Evolutionary conservation across 768 basidiomycete genomes (phyloP).

Genomic region (Ramaria rubella): DNA sequence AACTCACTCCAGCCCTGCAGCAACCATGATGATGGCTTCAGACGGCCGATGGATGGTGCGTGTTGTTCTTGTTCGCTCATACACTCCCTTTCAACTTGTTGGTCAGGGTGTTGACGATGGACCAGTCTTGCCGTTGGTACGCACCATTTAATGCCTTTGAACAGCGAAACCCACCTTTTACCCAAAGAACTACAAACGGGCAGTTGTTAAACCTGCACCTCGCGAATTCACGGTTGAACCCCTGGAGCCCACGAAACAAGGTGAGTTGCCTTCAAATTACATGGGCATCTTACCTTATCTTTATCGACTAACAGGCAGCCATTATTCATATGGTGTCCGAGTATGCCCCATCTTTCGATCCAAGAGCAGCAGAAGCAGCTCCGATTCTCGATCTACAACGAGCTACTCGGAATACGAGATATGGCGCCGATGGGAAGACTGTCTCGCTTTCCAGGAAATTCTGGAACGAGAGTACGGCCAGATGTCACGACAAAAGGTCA

Average conservation of each 20-base stretch:
- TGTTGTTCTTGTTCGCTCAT: too few species aligned
- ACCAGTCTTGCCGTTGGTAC: slow-evolving; percentile 3
- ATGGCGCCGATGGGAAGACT: slow-evolving; percentile 81
- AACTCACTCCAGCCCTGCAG: too few species aligned
- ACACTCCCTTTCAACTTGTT: too few species aligned
- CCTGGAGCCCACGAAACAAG: slow-evolving; percentile 51
- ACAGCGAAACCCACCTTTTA: background rate
- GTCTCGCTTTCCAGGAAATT: slow-evolving; percentile 64
- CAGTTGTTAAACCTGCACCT: slow-evolving; percentile 54
- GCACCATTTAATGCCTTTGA: background rate
- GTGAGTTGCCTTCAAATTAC: slow-evolving; percentile 28
- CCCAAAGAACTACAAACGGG: slow-evolving; percentile 51
- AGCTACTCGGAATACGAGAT: slow-evolving; percentile 53
- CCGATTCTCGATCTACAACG: slow-evolving; percentile 28
- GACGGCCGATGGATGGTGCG: too few species aligned
- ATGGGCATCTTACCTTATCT: background rate
- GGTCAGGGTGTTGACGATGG: slow-evolving; percentile 1
- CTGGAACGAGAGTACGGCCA: slow-evolving; percentile 60
- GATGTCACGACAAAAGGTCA: slow-evolving; percentile 60
- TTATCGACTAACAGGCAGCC: slow-evolving; percentile 34
- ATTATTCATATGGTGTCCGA: slow-evolving; percentile 55
- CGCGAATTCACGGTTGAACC: slow-evolving; percentile 52
- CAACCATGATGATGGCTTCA: too few species aligned
- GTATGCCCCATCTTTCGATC: slow-evolving; percentile 36
- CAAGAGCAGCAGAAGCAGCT: slow-evolving; percentile 16